These are phyloP conservation scores for Lactifluus rugatus DNA, from an alignment of 768 basidiomycete genomes.

Conservation along the genomic window DNA sequence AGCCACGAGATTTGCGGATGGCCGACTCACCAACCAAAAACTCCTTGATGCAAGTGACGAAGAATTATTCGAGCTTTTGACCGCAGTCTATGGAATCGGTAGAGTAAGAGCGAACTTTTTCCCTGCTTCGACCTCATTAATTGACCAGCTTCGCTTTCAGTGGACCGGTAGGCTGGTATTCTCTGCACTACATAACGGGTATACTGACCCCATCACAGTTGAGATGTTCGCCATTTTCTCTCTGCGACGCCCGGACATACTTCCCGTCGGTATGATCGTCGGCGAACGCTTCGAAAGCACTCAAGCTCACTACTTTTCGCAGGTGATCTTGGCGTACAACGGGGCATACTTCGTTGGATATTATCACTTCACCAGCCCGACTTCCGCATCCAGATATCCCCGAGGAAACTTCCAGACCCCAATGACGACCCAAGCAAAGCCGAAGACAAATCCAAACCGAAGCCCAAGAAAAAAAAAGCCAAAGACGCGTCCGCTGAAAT, in stretches of 20 bases:
- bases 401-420: constrained; percentile 34
- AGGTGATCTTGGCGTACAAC: constrained; percentile 83
- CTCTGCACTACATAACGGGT: background rate
- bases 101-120: constrained; percentile 34
- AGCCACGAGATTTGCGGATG: constrained; percentile 71
- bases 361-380: constrained; percentile 49
- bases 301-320: constrained; percentile 6
- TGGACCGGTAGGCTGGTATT: constrained; percentile 46
- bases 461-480: constrained; percentile 10
- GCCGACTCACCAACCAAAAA: constrained; percentile 64
- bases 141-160: constrained; percentile 24
- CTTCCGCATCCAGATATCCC: constrained; percentile 39
- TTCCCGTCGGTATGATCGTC: constrained; percentile 41
- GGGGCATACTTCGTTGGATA: constrained; percentile 61
- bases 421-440: constrained; percentile 6
- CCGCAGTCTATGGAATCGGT: constrained; percentile 73
- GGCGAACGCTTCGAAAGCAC: constrained; percentile 4
- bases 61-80: constrained; percentile 64
- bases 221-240: constrained; percentile 93
- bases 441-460: constrained; percentile 2
- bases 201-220: constrained; percentile 34
- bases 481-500: background rate
- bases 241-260: constrained; percentile 70
- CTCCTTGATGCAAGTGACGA: constrained; percentile 65
- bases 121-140: background rate